Conservation (phyloP, 768 basidiomycete species). For the Tubosaeta brunneosetosa region DNA sequence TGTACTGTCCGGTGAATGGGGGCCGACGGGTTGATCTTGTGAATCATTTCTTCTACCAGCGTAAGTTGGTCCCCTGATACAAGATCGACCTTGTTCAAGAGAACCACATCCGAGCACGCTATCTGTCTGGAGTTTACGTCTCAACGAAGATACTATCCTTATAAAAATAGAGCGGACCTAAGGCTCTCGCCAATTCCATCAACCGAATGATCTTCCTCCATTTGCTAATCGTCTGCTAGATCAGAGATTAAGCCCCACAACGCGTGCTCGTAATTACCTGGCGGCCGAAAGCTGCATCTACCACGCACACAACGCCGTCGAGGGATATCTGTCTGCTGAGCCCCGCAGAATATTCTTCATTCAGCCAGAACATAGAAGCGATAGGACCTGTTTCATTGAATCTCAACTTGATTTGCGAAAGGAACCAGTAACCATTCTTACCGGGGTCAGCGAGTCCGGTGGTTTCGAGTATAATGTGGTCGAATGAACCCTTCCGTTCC, state of each 20-base stretch:
- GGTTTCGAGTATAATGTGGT: constrained; percentile 93
- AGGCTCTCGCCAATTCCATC: constrained; percentile 75
- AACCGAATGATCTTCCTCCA: constrained; percentile 67
- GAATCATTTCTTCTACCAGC: constrained; percentile 57
- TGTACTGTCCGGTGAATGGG: constrained; percentile 69
- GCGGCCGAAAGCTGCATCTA: constrained; percentile 80
- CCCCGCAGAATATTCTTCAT: constrained; percentile 72
- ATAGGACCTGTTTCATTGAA: constrained; percentile 57
- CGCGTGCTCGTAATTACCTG: constrained; percentile 38
- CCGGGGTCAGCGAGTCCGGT: constrained; percentile 96
- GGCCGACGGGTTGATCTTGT: constrained; percentile 74
- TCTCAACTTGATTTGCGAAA: constrained; percentile 1
- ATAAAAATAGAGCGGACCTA: constrained; percentile 43
- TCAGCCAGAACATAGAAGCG: constrained; percentile 82
- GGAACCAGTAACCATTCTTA: constrained; percentile 25
- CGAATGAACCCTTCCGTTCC: constrained; percentile 81
- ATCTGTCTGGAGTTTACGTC: constrained; percentile 64
- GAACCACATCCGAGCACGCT: constrained; percentile 84
- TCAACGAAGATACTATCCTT: neutral
- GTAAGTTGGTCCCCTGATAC: constrained; percentile 43
- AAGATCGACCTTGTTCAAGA: constrained; percentile 90
- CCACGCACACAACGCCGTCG: constrained; percentile 90
- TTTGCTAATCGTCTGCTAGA: constrained; percentile 55
- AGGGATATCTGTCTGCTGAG: constrained; percentile 66
- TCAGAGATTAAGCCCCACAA: constrained; percentile 24